These are phyloP conservation scores for Purpureocillium lavendulum DNA, from an alignment of 2,329 filamentous ascomycete species.

Conservation along the genomic window DNA sequence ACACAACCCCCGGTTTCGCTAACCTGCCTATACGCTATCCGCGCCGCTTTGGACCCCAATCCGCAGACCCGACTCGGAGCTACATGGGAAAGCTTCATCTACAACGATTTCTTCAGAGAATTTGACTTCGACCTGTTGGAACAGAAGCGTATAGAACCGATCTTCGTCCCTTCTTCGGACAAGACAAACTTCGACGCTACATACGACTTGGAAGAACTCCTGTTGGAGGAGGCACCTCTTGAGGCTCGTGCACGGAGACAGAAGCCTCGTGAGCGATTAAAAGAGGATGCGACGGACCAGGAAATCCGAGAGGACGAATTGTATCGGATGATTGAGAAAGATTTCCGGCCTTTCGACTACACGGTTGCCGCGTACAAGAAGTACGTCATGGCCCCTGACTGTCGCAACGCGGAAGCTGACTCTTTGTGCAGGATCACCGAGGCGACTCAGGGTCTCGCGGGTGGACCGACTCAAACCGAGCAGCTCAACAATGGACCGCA, in stretches of 20 bases:
- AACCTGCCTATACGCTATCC: slow-evolving; percentile 82
- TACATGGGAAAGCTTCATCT: slow-evolving; percentile 75
- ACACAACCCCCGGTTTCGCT: slow-evolving; percentile 86
- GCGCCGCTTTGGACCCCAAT: slow-evolving; percentile 73
- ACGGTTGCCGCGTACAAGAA: slow-evolving; percentile 72
- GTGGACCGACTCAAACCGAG: slow-evolving; percentile 8
- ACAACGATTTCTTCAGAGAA: slow-evolving; percentile 80
- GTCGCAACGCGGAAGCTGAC: background rate
- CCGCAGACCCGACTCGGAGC: slow-evolving; percentile 75
- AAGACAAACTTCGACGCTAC: slow-evolving; percentile 99
- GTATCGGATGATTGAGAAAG: slow-evolving; percentile 85
- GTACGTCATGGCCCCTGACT: slow-evolving; percentile 31
- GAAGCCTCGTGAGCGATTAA: slow-evolving; percentile 84
- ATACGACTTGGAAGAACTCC: slow-evolving; percentile 88
- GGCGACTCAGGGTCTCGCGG: slow-evolving; percentile 9
- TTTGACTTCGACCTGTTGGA: slow-evolving; percentile 82
- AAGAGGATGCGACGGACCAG: slow-evolving; percentile 89
- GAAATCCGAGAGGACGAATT: slow-evolving; percentile 93
- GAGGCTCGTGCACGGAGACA: slow-evolving; percentile 89
- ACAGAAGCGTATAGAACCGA: slow-evolving; percentile 77
- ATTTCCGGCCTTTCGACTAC: slow-evolving; percentile 95
- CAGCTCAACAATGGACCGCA: slow-evolving; percentile 22
- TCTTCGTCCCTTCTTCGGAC: slow-evolving; percentile 89
- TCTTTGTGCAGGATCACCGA: slow-evolving; percentile 27
- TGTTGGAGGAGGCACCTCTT: slow-evolving; percentile 88